Base-by-base conservation (phyloP, 176 grass and related monocot species). In the Saccharum spontaneum region DNA sequence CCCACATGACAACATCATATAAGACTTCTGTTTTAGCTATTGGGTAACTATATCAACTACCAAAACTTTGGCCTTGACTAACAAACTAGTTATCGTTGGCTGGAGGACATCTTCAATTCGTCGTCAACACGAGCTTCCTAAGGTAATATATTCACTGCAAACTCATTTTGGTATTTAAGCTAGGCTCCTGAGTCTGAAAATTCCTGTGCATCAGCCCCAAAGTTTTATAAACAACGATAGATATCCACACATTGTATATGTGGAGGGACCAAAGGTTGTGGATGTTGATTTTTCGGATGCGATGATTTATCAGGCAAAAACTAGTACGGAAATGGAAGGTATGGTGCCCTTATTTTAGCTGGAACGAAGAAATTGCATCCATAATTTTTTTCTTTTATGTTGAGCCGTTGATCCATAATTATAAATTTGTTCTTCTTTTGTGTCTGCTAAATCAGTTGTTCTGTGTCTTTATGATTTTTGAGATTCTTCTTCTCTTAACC, bases 81-180 rank as follows among this genome's bases (percentile, higher is more conserved):
- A 59, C 69, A 64, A 79, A 81, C 85, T 88, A 99, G 97, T 86
- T 64, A 57, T 96, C 57, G 97, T 99, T 92, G 97, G 97, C 80
- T 86, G 93, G 80, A 94, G 82, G 67, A 92, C 97, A 87, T 96
- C 97, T 73, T 99, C 97, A 45, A 99, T 96, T 63, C 93, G 88
- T 45, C 78, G 11, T 77, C 91, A 88, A 73, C 38, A 92, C 73
- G 97, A 94, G 79, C 91, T 99, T 84, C 97, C 97, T 17, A 92
- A 99, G 91, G 97, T 94, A 89, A 77, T 86, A 6, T 64, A 82
- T 83, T 79, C 46, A 49, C 40, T 80, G 49, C 77, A 33, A 34
- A 12, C 9, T 67, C 23, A 54, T 52, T 63, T 70, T 4, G 17
- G 24, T 41, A 66, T 73, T 67, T 28, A 67, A 84, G 57, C 77